Evolutionary conservation across 1,284 basidiomycete species (phyloP).

Genomic region (Sporisorium sorghi): DNA sequence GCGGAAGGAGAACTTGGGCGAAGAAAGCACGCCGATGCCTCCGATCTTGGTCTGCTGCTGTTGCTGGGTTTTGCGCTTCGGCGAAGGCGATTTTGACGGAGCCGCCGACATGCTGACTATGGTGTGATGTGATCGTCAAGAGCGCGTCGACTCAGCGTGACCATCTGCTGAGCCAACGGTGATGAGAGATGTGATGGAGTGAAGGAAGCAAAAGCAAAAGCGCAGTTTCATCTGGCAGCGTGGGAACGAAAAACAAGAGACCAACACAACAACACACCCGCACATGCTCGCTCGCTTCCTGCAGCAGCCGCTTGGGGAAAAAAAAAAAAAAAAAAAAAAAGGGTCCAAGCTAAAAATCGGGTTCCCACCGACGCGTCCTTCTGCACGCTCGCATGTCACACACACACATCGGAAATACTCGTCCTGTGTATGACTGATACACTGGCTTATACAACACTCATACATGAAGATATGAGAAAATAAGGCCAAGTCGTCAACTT

Average conservation of each 20-base stretch:
- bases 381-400: constrained; percentile 5
- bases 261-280: constrained; percentile 39
- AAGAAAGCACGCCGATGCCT: constrained; percentile 17
- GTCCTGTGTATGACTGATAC: no score
- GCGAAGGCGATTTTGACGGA: constrained; percentile 21
- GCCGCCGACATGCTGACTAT: constrained; percentile 19
- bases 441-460: no score
- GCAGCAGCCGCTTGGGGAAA: no score
- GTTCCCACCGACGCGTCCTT: constrained; percentile 6
- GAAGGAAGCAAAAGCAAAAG: constrained; percentile 4
- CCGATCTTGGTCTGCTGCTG: constrained; percentile 8
- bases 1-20: constrained; percentile 47
- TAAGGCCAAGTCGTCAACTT: no score
- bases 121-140: not conserved
- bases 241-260: constrained; percentile 6
- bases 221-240: not conserved
- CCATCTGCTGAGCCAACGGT: not conserved
- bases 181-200: constrained; percentile 14
- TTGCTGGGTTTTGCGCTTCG: constrained; percentile 26
- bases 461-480: no score
- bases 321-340: no score
- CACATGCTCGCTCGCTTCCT: not conserved
- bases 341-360: constrained; percentile 15
- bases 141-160: not conserved
- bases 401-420: no score